phyloP scores from a whole-genome alignment of 1,284 basidiomycete genomes.

The Cutaneotrichosporon sp. region DNA sequence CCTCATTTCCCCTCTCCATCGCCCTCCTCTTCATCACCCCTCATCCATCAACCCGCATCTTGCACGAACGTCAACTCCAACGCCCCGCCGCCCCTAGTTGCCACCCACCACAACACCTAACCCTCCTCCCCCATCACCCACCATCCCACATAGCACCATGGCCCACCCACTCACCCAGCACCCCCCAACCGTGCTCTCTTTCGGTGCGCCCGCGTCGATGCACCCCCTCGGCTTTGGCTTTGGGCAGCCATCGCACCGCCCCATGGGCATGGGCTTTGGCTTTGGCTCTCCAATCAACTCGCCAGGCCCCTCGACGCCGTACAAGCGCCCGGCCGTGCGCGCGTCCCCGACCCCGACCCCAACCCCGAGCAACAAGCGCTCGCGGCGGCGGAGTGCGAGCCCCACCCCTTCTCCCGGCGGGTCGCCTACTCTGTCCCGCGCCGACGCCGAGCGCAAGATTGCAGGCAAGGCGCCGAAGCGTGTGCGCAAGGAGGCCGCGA shows the following conservation, averaged over 20 bases:
- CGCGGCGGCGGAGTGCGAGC: conserved; percentile 28
- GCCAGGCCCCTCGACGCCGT: conserved; percentile 14
- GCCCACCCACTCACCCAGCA: conserved; percentile 50
- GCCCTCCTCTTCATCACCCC: background rate
- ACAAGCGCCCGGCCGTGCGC: conserved; percentile 16
- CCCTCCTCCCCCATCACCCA: background rate
- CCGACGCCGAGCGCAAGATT: conserved; percentile 17
- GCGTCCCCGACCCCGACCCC: conserved; percentile 23
- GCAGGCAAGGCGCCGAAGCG: conserved; percentile 35
- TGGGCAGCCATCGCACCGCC: conserved; percentile 26
- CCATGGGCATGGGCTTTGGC: conserved; percentile 13
- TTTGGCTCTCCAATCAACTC: conserved; percentile 17
- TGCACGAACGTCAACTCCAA: background rate
- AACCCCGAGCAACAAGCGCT: conserved; percentile 26
- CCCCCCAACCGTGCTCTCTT: conserved; percentile 43
- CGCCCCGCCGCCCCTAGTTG: conserved; percentile 1
- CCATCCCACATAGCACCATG: conserved; percentile 27
- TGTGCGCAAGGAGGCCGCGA: conserved; percentile 24
- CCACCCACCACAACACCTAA: conserved; percentile 1
- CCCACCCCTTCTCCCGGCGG: conserved; percentile 30
- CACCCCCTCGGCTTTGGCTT: conserved; percentile 47
- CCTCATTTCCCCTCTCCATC: background rate
- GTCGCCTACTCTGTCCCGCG: conserved; percentile 20
- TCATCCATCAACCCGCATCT: background rate
- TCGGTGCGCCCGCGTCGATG: conserved; percentile 41